Base-by-base conservation (phyloP, 495 filamentous ascomycete species). In the Aspergillus steynii region DNA sequence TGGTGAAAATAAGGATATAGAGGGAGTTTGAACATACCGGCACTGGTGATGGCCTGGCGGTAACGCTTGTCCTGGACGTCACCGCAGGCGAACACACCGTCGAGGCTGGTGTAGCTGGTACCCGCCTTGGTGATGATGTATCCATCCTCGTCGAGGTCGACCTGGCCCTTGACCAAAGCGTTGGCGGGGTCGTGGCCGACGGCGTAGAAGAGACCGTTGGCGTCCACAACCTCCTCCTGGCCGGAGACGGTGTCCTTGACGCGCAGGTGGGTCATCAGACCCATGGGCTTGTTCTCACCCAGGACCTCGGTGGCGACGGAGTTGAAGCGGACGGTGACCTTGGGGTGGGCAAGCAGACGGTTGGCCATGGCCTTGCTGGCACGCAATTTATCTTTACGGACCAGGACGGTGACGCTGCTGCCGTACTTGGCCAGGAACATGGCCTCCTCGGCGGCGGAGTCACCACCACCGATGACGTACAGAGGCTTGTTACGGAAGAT, bases 11-110 rank as follows among this genome's bases (percentile, higher is more conserved):
- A 46, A 45, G 6, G 28, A 15, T 42, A 42, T 26, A 50, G 51
- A 25, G 29, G n/a, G 27, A 29, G 63, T 7, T 2, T n/a, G 7
- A 32, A 84, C 88, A 66, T 86, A 93, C 94, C 94, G 68, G 95
- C 95, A 81, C 92, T 96, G 55, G 95, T 99, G 68, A 99, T 93
- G 58, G 95, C 95, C 80, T 99, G 95, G 71, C 96, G 85, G 76
- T 99, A 99, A 68, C 89, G 87, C 86, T 97, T 98, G 72, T 99
- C 96, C 80, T 98, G 96, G 25, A 99, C 95, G 71, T 99, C 95
- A 54, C 95, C 95, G 50, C 93, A 94, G 55, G 95, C 95, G 74
- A 98, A 99, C 8, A 99, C 91, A 68, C 95, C 95, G 72, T 92
- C 86, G 5, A 96, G 73, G 72, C 86, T 96, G 49, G 95, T 99